Evolutionary conservation across 106 monocot genomes (phyloP).

Genomic region (Apostasia shenzhenica): DNA sequence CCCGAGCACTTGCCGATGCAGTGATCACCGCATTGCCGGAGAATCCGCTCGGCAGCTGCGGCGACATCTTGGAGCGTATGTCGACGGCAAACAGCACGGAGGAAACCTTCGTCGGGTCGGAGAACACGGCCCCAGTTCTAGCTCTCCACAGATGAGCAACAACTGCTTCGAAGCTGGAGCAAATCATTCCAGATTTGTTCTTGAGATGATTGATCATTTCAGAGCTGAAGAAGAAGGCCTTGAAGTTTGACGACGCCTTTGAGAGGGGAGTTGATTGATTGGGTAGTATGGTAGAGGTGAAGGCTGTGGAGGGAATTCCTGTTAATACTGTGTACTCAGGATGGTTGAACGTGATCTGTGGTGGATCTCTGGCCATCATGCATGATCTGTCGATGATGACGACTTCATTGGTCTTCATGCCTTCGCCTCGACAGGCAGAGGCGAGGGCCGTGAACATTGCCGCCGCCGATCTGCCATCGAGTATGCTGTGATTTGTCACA

Average conservation of each 20-base stretch:
- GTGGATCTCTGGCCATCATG: slow-evolving; percentile 53
- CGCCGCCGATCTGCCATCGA: slow-evolving; percentile 66
- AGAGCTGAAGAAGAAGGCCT: slow-evolving; percentile 33
- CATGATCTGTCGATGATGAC: slow-evolving; percentile 49
- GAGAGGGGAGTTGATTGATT: slow-evolving; percentile 9
- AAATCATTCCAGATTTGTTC: slow-evolving; percentile 23
- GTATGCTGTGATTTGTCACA: slow-evolving; percentile 60
- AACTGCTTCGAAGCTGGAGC: slow-evolving; percentile 67
- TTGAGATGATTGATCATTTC: slow-evolving; percentile 48
- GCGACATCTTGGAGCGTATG: slow-evolving; percentile 45
- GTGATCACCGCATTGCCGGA: slow-evolving; percentile 60
- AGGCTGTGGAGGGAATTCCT: slow-evolving; percentile 22
- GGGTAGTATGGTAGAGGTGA: slow-evolving; percentile 33
- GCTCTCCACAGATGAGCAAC: slow-evolving; percentile 76
- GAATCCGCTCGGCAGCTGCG: slow-evolving; percentile 48
- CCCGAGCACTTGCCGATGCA: slow-evolving; percentile 35
- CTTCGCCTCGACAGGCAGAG: slow-evolving; percentile 52
- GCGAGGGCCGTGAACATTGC: slow-evolving; percentile 68
- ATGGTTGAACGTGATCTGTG: slow-evolving; percentile 55
- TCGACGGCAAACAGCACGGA: slow-evolving; percentile 71
- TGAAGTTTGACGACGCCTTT: slow-evolving; percentile 18
- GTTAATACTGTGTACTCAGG: slow-evolving; percentile 47
- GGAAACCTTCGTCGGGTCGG: slow-evolving; percentile 20
- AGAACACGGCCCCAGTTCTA: slow-evolving; percentile 47
- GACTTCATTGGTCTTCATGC: slow-evolving; percentile 14